Base-by-base conservation (phyloP, 768 basidiomycete species). In the Hemileccinum impolitum region DNA sequence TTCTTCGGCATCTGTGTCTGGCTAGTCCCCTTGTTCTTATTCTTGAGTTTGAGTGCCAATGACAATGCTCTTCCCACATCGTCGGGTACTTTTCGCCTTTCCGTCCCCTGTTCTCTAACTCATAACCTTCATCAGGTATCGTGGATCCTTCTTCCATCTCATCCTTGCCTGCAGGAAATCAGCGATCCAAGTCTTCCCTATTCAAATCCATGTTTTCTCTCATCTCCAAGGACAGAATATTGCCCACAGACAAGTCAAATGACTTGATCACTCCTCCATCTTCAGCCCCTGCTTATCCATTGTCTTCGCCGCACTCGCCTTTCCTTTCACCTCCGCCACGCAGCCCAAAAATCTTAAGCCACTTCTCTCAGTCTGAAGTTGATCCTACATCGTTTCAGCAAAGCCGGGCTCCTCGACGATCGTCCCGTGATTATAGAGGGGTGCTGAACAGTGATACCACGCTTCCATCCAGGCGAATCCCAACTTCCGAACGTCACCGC, bases 31-130 rank as follows among this genome's bases (percentile, higher is more conserved):
- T 68, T 99, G 26, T 99, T 95, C 70, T 70, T 99, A 28, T 99
- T 99, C 75, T 72, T 99, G 50, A 95, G 93, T 62, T 73, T 99
- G 45, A 94, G 91, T 53, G 95, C 96, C 14, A 98, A 97, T 55
- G 96, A 99, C 65, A 92, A 98, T 60, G 91, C 94, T 2, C 77
- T 98, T 14, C 96, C 96, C 6, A 75, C 76, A 19, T 78, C 84
- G n/a, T 65, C 78, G 25, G 74, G 82, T 81, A 61, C 51, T 63
- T 56, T 51, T 32, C 41, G 28, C 31, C 4, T 31, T 25, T 45
- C 9, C n/a, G 6, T 34, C 13, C 17, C 25, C 28, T 18, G 18
- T 1, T 11, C 26, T 42, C 34, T 13, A 11, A 47, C 46, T 50
- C 2, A 54, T 21, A 1, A 6, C 2, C 13, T 23, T 21, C 15